A percentile compares a stretch with the other conserved stretches of the same genome.
Conservation (phyloP, 2,329 filamentous ascomycete species). For the Lecanicillium sp. region DNA sequence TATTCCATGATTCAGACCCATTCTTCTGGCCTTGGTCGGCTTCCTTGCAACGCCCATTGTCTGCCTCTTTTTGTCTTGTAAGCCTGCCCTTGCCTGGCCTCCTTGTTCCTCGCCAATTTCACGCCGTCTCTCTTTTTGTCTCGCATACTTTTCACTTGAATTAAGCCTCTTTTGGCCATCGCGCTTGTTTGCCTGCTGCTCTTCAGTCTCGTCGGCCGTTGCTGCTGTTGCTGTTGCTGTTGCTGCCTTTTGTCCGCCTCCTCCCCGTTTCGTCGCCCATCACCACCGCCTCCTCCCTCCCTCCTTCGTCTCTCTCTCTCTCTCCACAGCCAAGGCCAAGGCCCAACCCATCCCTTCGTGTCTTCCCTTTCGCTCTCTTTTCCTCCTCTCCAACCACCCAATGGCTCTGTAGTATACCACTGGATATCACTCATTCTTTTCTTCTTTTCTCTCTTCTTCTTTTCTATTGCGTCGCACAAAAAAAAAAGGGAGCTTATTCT, state of each 20-base stretch:
- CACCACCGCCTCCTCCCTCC: slow-evolving; percentile 5
- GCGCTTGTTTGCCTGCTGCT: background rate
- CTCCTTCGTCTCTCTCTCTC: background rate
- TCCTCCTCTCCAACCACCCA: background rate
- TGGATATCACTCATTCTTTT: slow-evolving; percentile 3
- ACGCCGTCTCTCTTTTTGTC: background rate
- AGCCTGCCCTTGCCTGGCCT: background rate
- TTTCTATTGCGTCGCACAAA: background rate
- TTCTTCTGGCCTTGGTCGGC: too few species aligned
- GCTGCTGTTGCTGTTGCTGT: background rate
- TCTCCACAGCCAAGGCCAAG: background rate
- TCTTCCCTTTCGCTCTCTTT: background rate
- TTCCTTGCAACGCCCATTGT: too few species aligned
- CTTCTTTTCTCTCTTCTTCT: background rate
- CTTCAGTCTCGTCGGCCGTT: background rate
- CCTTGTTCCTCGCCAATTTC: background rate
- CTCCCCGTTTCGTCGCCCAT: slow-evolving; percentile 1
- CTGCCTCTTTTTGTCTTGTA: background rate
- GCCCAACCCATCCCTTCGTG: background rate
- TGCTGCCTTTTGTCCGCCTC: background rate
- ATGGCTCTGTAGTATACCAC: slow-evolving; percentile 7
- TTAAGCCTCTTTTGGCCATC: too few species aligned
- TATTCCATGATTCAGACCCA: too few species aligned
- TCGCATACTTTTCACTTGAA: too few species aligned
- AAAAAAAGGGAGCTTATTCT: background rate